phyloP scores from a whole-genome alignment of 2,329 filamentous ascomycete species.

The Kalmusia sp. region DNA sequence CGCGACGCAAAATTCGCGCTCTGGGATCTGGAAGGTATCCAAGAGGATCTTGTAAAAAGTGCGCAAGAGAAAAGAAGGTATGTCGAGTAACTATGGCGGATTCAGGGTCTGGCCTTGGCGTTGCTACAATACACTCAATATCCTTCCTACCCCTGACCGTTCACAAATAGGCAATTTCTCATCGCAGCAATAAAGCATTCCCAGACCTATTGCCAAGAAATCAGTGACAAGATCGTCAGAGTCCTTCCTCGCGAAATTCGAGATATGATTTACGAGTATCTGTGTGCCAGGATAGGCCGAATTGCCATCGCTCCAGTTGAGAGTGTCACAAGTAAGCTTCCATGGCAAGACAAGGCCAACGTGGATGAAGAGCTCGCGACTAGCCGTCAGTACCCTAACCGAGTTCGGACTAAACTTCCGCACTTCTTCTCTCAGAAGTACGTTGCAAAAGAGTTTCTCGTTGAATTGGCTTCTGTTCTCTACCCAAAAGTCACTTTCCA shows the following conservation, averaged over 20 bases:
- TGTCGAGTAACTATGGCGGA: too few species aligned
- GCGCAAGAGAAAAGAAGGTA: too few species aligned
- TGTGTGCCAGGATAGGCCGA: background rate
- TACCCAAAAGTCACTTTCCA: slow-evolving; percentile 5
- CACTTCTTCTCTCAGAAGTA: background rate
- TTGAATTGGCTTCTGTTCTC: background rate
- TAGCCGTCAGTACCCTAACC: background rate
- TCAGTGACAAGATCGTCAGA: background rate
- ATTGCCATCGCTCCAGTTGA: background rate
- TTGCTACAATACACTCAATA: too few species aligned
- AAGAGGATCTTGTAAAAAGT: too few species aligned
- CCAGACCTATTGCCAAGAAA: background rate
- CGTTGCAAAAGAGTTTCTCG: background rate
- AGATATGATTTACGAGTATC: background rate
- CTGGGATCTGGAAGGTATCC: too few species aligned
- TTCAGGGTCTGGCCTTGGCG: too few species aligned
- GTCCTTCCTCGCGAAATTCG: background rate
- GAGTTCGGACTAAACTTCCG: background rate
- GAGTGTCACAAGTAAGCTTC: too few species aligned
- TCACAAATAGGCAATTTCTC: background rate
- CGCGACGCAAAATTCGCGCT: too few species aligned
- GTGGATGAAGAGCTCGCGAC: background rate
- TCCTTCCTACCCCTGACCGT: background rate
- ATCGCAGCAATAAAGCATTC: background rate
- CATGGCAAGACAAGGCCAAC: background rate